A percentile compares a stretch with the other conserved stretches of the same genome.
These are phyloP conservation scores for Yamadazyma aaseri DNA, from an alignment of 1,139 yeast species.

Conservation along the genomic window DNA sequence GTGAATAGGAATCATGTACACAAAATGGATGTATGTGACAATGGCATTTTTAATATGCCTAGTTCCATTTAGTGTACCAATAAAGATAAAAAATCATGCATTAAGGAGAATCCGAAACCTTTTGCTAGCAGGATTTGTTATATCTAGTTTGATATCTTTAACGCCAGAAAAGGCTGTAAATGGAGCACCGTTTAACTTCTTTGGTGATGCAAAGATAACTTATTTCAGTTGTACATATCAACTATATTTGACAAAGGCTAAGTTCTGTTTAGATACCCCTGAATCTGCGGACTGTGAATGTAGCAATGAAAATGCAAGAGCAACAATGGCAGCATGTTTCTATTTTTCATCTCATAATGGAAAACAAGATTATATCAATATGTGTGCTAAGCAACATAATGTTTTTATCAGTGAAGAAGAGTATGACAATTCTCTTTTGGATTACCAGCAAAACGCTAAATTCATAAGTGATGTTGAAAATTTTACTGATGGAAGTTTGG, in stretches of 20 bases:
- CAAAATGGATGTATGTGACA: constrained; percentile 19
- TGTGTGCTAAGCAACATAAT: constrained; percentile 27
- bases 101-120: constrained; percentile 14
- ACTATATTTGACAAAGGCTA: constrained; percentile 19
- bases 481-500: constrained; percentile 21
- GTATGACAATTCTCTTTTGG: constrained; percentile 33
- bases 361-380: constrained; percentile 20
- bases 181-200: constrained; percentile 38
- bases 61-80: constrained; percentile 21
- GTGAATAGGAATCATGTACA: constrained; percentile 17
- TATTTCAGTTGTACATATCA: constrained; percentile 32
- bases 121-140: constrained; percentile 18
- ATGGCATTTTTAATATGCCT: constrained; percentile 17
- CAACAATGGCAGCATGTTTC: constrained; percentile 44
- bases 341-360: constrained; percentile 21
- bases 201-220: constrained; percentile 30
- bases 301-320: constrained; percentile 32
- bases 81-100: constrained; percentile 12
- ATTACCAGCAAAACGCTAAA: constrained; percentile 37
- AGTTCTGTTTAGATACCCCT: constrained; percentile 22
- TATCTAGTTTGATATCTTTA: constrained; percentile 22
- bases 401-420: constrained; percentile 26
- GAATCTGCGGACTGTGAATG: constrained; percentile 26
- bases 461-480: constrained; percentile 19
- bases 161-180: constrained; percentile 32